phyloP scores from a whole-genome alignment of 169 alveolate genomes.

The Plasmodium falciparum region DNA sequence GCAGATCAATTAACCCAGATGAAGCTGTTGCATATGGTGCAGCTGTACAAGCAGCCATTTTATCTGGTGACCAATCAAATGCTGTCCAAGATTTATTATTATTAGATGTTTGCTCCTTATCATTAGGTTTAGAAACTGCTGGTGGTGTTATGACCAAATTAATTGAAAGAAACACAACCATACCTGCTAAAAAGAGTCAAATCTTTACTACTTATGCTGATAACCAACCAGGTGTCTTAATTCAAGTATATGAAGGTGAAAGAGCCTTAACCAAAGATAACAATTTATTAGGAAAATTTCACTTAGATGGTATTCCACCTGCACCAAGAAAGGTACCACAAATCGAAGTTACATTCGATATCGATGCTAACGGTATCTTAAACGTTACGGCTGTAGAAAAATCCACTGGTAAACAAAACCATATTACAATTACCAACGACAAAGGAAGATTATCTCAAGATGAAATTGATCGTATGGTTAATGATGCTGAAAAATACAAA shows the following conservation, averaged over 20 bases:
- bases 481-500: constrained; percentile 97
- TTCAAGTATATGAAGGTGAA: constrained; percentile 97
- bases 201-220: constrained; percentile 96
- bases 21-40: constrained; percentile 98
- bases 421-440: constrained; percentile 97
- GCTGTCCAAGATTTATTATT: constrained; percentile 93
- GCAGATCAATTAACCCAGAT: constrained; percentile 95
- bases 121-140: constrained; percentile 96
- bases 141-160: constrained; percentile 96
- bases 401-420: constrained; percentile 94
- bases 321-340: constrained; percentile 99
- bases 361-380: constrained; percentile 97
- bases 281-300: constrained; percentile 97
- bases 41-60: constrained; percentile 95
- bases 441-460: constrained; percentile 96
- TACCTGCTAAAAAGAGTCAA: constrained; percentile 96
- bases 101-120: constrained; percentile 95
- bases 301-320: constrained; percentile 97
- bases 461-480: constrained; percentile 97
- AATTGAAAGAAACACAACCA: constrained; percentile 95
- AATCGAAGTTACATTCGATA: constrained; percentile 97
- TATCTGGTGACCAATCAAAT: constrained; percentile 93
- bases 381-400: constrained; percentile 97
- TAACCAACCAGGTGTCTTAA: constrained; percentile 96
- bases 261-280: constrained; percentile 98